Base-by-base conservation (phyloP, 352 stramenopile species). In the Globisporangium middletonii region DNA sequence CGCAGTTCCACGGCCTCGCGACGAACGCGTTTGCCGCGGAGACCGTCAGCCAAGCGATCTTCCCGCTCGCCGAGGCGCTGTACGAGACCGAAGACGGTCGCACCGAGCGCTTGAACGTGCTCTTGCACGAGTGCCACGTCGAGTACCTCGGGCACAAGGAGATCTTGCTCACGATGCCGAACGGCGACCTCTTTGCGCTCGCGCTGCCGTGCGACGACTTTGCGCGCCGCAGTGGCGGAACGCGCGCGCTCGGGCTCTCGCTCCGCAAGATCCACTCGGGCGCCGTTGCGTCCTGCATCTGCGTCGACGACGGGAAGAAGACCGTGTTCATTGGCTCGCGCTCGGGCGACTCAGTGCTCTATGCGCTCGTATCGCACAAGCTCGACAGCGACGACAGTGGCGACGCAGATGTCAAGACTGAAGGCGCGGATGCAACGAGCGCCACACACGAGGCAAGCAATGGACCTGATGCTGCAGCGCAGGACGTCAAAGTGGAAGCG, bases 311-410 rank as follows among this genome's bases (percentile, higher is more conserved):
- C n/a, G 64, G 75, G 13, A 73, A 69, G 27, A 81, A 86, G 51
- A 88, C 81, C 9, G 43, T 94, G 9, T 94, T 94, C 61, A 64
- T 94, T 16, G 85, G 85, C n/a, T 92, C 85, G 43, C 68, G 82
- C 13, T 88, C 80, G 0, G 85, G 85, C 1, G 82, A 94, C 55
- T 94, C 85, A 1, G 67, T 92, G 28, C 46, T 94, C 18, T 91
- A 86, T 50, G 60, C 76, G 19, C 77, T 77, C 30, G 52, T 79
- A n/a, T 64, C 78, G 53, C 72, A 83, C 35, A 69, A 64, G 33
- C 50, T 67, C 8, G 33, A 65, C n/a, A 26, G 63, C 13, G 53
- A 59, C 6, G 52, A 66, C 11, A 59, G 63, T 13, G 62, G 50
- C 13, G n/a, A 55, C 19, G 52, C 65, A 57, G 44, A 57, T 3